Evolutionary conservation across 805 yeast genomes (phyloP), one percentile per base, ranked within the genome.

Genomic region (Ogataea degrootiae): DNA sequence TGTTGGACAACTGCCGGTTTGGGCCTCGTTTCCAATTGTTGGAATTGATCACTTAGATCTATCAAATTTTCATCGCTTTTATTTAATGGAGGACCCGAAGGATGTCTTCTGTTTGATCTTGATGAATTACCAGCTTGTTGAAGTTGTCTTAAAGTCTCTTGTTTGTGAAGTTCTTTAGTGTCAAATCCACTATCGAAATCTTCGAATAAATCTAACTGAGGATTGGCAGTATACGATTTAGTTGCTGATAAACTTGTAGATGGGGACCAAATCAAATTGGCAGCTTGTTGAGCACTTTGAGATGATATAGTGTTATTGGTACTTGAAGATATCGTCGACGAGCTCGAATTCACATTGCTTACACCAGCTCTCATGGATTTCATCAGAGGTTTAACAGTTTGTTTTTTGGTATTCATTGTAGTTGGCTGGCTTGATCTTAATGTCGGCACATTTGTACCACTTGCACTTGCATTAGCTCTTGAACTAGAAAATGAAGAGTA

Each of bases 221-320:
- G 42, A 34, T 21, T 33, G 34, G 52, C 42, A 1, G 66, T 57
- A 44, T 60, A 59, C 2, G 66, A 59, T 42, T 56, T 60, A 19
- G 51, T 45, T 16, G 53, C 53, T 14, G 58, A 49, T 6, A 67
- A 44, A 23, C 69, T 62, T 19, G 57, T 56, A 2, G 67, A 62
- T 8, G 71, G 71, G 5, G 71, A 60, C 71, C 71, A 68, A 9
- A 67, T 66, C 5, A 67, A 49, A 38, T 64, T 64, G 0, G 72
- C 72, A 3, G 72, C 72, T 34, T 61, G 61, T 41, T 61, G 63
- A 6, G 72, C 72, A 16, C 53, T 56, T 41, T 42, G 49, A 41
- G 45, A 53, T 9, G 41, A 29, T 26, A 34, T 31, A 42, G 39
- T 47, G 42, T 35, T 40, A 35, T 41, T 22, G 40, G 26, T 17